A percentile compares a stretch with the other conserved stretches of the same genome.
Evolutionary conservation across 345 rosid species (phyloP).

Genomic region (Eucalyptus victrix): DNA sequence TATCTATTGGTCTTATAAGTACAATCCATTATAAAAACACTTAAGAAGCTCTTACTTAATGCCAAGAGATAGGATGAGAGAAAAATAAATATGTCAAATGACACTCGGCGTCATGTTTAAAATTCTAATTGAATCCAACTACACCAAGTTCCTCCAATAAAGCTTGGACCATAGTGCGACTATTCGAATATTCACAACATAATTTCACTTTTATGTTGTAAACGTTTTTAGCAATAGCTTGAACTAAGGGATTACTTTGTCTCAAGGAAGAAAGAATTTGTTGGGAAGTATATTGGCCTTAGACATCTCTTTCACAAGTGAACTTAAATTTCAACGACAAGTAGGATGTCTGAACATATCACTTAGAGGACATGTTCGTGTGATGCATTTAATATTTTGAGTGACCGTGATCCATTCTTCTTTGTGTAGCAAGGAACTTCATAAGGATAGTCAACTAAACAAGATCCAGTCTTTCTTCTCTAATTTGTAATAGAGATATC

Average conservation of each 20-base stretch:
- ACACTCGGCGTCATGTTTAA: background rate
- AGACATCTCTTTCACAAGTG: background rate
- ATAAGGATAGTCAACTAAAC: background rate
- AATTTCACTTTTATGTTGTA: too few species aligned
- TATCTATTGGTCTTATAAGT: background rate
- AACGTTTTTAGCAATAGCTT: background rate
- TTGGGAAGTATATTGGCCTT: rapidly evolving
- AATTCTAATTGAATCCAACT: background rate
- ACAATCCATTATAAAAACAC: background rate
- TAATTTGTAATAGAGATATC: too few species aligned
- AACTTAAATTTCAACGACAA: background rate
- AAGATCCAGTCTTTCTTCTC: background rate
- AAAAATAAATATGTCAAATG: background rate
- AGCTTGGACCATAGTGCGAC: background rate
- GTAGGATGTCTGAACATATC: background rate
- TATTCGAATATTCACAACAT: background rate
- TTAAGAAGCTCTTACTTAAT: background rate
- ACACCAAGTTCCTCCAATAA: background rate
- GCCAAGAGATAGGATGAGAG: background rate
- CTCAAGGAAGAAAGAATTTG: background rate
- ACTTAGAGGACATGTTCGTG: rapidly evolving
- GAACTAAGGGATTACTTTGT: background rate
- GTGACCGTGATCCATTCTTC: rapidly evolving
- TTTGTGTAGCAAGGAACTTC: rapidly evolving
- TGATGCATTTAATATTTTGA: background rate